Base-by-base conservation (phyloP, 192 early-diverging fungal species). In the Radiomyces spectabilis region DNA sequence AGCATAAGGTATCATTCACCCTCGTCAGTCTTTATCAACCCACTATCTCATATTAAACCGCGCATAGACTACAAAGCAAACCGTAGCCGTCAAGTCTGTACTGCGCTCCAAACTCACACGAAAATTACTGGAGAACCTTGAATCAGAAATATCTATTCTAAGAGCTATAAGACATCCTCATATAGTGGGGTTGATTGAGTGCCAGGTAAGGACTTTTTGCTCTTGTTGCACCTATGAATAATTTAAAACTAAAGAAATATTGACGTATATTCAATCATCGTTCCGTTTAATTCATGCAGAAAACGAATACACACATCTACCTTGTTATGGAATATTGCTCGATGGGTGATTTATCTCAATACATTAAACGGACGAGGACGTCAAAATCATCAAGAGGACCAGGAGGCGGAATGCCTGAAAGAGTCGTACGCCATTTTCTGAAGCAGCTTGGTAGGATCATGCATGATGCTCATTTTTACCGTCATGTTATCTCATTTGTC, bases 261-360 rank as follows among this genome's bases (percentile, higher is more conserved):
- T 22, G 4, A 30, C 27, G 33, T 15, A 38, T 32, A 18, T 58
- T 60, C 18, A 33, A 61, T 61, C 15, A 32, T 18, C 34, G 2
- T 58, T 51, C 13, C 29, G 6, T 4, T 25, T 5, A 24, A 41
- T 8, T 8, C 5, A 35, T 8, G 6, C 55, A 90, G 85, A 94
- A 96, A 81, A 89, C 91, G 8, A 86, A 89, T 43, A 85, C 83
- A 49, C 88, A 95, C 59, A 97, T 99, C 43, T 89, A 98, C 64
- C 75, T 99, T 43, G 78, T 99, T 10, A 97, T 99, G 95, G 95
- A 99, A 68, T 99, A 87, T 55, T 99, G 97, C 66, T 77, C 84
- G n/a, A 56, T 94, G 57, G 97, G 97, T 32, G 97, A 99, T 57
- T 76, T 99, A 9, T 89, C 92, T 9, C 66, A 78, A 31, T 99